Evolutionary conservation across 2,329 filamentous ascomycete species (phyloP).

Genomic region (Aspergillus caelatus): DNA sequence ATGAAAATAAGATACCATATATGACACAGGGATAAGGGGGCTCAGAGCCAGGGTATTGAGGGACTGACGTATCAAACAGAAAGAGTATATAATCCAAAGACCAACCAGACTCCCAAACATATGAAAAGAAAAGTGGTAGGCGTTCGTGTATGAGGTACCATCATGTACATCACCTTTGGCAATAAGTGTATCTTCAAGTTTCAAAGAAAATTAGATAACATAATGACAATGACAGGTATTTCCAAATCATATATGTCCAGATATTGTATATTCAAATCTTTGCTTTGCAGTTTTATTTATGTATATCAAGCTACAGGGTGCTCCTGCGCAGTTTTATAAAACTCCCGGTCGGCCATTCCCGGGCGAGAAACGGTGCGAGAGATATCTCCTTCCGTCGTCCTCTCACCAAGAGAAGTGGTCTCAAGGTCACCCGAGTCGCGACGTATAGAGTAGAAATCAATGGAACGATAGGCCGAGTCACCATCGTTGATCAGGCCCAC

Average conservation of each 20-base stretch:
- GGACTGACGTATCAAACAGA: no score
- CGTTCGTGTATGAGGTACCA: not conserved
- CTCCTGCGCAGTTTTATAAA: conserved; percentile 33
- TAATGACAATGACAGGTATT: not conserved
- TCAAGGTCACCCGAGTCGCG: conserved; percentile 17
- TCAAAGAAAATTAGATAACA: not conserved
- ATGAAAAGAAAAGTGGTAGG: not conserved
- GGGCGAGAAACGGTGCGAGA: conserved; percentile 23
- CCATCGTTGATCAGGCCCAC: conserved; percentile 21
- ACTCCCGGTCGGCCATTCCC: conserved; percentile 32
- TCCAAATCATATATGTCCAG: not conserved
- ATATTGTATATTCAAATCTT: not conserved
- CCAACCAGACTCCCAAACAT: not conserved
- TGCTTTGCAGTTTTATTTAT: no score
- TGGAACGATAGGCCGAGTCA: conserved; percentile 25
- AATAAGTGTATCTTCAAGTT: not conserved
- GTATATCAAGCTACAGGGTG: not conserved
- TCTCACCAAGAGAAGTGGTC: conserved; percentile 7
- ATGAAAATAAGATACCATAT: not conserved
- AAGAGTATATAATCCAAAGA: not conserved
- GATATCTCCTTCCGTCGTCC: conserved; percentile 7
- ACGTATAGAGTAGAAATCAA: conserved; percentile 28
- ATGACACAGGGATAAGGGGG: not conserved
- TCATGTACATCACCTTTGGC: not conserved
- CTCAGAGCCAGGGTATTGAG: not conserved